Evolutionary conservation across 345 rosid species (phyloP), one percentile per base, ranked within the genome.

Genomic region (Brassica juncea): DNA sequence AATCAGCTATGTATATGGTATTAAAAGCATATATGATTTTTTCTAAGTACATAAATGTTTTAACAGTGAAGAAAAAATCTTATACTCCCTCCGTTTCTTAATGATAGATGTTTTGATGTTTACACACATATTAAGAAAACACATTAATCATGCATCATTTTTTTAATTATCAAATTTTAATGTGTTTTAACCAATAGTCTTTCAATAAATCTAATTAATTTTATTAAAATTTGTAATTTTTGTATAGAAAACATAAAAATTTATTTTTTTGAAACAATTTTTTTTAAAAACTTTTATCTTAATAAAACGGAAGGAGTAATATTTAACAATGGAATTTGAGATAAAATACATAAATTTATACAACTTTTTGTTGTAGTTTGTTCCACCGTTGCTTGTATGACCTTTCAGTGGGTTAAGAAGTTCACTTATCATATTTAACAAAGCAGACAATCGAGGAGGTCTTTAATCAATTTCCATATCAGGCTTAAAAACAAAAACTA

Each of bases 401-500:
- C 82, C 75, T 74, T 80, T 74, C 60, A 52, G 79, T 68, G 71
- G 23, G 52, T 69, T 54, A 66, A 80, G 71, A 68, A 74, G 82
- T 75, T 69, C 66, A 80, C 49, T 30, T 54, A 74, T 60, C 71
- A 80, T 75, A 80, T 70, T 70, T 80, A 74, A 65, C 83, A 70
- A 80, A 74, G 80, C 79, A 75, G 55, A 80, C 72, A 70, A 80
- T 70, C 70, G 72, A 55, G 16, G 80, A 71, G 80, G 83, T 70
- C 76, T 72, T 75, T 75, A 65, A 75, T 75, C 72, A 80, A 76
- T 75, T 80, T 54, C 83, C 68, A 37, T 62, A 54, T 75, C 47
- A 19, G 65, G 80, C 80, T 75, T 80, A 6, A 80, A 74, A 32
- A 80, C 83, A 80, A 80, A 10, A 4, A 69, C 64, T 63, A 30